phyloP scores from a whole-genome alignment of 1,284 basidiomycete genomes.

The Volvariella volvacea region DNA sequence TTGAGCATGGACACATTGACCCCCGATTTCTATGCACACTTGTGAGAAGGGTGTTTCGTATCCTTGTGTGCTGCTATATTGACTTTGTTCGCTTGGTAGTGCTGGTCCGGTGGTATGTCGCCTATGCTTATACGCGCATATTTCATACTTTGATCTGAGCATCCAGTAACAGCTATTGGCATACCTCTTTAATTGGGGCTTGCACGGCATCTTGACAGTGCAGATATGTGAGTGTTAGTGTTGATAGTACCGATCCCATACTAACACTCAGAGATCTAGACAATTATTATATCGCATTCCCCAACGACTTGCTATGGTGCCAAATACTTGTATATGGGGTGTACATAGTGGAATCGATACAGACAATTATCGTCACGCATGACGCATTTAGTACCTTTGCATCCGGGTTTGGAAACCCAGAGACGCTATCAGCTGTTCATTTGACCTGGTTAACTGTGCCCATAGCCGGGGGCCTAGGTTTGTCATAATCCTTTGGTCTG shows the following conservation, averaged over 20 bases:
- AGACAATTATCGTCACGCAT: slow-evolving; percentile 10
- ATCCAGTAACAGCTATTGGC: too few species aligned
- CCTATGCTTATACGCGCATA: too few species aligned
- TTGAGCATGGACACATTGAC: too few species aligned
- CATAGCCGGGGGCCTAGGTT: slow-evolving; percentile 12
- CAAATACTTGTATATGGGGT: slow-evolving; percentile 14
- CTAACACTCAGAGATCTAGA: slow-evolving; percentile 6
- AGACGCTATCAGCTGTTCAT: not conserved
- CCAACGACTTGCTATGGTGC: slow-evolving; percentile 9
- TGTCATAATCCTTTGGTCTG: not conserved
- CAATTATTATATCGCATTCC: slow-evolving; percentile 15
- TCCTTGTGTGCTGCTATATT: too few species aligned
- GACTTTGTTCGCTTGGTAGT: too few species aligned
- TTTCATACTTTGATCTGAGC: too few species aligned
- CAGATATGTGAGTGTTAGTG: slow-evolving; percentile 13
- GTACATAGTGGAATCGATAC: slow-evolving; percentile 10
- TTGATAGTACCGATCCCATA: not conserved
- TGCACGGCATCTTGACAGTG: slow-evolving; percentile 10
- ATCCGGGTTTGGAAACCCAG: slow-evolving; percentile 5
- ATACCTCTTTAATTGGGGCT: slow-evolving; percentile 10
- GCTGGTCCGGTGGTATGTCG: too few species aligned
- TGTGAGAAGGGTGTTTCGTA: too few species aligned
- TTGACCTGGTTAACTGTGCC: slow-evolving; percentile 9
- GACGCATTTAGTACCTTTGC: slow-evolving; percentile 12
- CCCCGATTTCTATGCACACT: too few species aligned